These are phyloP conservation scores for Metschnikowia vanudenii DNA, from an alignment of 805 yeast species.

Conservation along the genomic window DNA sequence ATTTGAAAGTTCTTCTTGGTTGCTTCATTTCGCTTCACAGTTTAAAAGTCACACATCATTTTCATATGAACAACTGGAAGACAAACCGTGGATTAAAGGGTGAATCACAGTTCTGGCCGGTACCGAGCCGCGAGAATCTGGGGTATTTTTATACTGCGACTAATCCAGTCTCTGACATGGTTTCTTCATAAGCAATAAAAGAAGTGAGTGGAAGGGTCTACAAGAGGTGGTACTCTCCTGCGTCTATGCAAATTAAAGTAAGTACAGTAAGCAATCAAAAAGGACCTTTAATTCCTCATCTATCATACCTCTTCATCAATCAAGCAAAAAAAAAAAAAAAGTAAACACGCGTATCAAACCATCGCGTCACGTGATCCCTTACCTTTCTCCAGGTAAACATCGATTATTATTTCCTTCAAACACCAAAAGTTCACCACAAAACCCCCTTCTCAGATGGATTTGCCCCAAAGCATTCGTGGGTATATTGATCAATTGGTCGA, in stretches of 20 bases:
- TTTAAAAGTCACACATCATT: too few relatives aligned
- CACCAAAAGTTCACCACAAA: not conserved
- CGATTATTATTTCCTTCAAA: not conserved
- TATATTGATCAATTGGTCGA: not conserved
- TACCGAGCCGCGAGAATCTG: not conserved
- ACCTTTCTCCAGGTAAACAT: conserved; percentile 1
- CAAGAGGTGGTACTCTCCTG: not conserved
- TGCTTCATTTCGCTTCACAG: too few relatives aligned
- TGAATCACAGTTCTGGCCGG: not conserved
- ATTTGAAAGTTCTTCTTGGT: too few relatives aligned
- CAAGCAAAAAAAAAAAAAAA: not conserved
- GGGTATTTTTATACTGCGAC: not conserved
- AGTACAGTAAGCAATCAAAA: too few relatives aligned
- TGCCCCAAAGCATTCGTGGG: not conserved
- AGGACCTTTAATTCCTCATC: too few relatives aligned
- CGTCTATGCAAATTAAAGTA: not conserved
- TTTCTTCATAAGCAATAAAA: not conserved
- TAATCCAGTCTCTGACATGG: too few relatives aligned
- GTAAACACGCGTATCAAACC: not conserved
- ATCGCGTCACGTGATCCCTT: conserved; percentile 3
- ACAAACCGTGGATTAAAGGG: too few relatives aligned
- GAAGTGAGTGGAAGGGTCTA: not conserved
- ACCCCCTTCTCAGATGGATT: not conserved
- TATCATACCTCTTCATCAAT: too few relatives aligned
- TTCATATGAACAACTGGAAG: too few relatives aligned